phyloP scores from a whole-genome alignment of 2,329 filamentous ascomycete species.

The Fusarium dlaminii region DNA sequence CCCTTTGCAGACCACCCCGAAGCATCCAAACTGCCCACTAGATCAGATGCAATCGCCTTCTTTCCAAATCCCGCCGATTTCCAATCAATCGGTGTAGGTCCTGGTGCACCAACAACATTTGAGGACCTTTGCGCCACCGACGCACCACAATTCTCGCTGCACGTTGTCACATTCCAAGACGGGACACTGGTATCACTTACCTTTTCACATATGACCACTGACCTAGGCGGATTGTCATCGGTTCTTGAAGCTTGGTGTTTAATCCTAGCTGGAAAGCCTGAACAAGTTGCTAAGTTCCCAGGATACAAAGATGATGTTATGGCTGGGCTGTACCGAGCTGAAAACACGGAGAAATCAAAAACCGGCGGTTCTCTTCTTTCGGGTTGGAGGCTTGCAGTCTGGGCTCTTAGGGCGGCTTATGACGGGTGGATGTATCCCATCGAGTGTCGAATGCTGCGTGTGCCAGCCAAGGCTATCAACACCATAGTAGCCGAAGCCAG shows the following conservation, averaged over 20 bases:
- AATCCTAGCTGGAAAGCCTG: background rate
- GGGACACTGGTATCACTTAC: background rate
- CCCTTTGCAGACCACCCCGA: conserved; percentile 54
- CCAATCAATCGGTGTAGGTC: background rate
- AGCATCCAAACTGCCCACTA: conserved; percentile 49
- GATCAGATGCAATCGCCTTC: background rate
- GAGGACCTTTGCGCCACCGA: background rate
- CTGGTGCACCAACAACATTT: background rate
- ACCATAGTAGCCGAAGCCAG: background rate
- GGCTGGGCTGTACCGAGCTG: background rate
- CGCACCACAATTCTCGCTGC: background rate
- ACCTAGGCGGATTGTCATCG: background rate
- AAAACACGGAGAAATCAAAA: background rate
- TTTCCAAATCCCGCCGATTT: background rate
- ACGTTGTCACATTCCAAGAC: background rate
- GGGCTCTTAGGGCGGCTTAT: background rate
- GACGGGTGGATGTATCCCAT: background rate
- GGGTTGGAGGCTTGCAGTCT: background rate
- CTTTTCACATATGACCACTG: background rate
- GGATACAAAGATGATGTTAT: background rate
- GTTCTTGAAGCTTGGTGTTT: background rate
- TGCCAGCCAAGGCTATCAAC: background rate
- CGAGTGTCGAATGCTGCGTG: background rate
- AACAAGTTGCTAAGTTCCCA: background rate
- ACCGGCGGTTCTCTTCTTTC: background rate